Evolutionary conservation across 2,329 filamentous ascomycete species (phyloP).

Genomic region (Plectosphaerella plurivora): DNA sequence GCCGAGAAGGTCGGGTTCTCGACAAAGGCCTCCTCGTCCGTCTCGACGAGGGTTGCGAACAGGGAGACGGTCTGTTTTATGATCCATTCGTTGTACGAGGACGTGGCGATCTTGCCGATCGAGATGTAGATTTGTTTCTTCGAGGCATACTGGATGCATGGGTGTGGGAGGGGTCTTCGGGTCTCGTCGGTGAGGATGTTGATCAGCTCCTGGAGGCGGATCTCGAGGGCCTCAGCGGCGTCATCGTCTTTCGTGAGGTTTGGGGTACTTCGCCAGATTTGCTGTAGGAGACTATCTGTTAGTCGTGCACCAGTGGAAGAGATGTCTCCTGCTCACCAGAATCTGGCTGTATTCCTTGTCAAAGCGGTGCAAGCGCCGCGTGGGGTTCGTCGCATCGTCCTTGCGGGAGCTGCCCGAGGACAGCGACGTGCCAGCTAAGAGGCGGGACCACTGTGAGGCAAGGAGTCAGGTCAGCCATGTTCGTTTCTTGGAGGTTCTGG

Average conservation of each 20-base stretch:
- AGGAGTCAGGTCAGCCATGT: conserved; percentile 7
- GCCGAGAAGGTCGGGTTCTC: conserved; percentile 81
- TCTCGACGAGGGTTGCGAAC: conserved; percentile 90
- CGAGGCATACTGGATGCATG: conserved; percentile 83
- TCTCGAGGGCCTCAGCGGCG: conserved; percentile 58
- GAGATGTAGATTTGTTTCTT: conserved; percentile 85
- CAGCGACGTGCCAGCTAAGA: conserved; percentile 59
- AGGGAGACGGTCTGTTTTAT: conserved; percentile 80
- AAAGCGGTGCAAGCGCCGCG: conserved; percentile 60
- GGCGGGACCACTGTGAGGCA: conserved; percentile 56
- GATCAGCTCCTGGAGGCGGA: conserved; percentile 59
- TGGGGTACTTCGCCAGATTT: conserved; percentile 56
- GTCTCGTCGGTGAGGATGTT: conserved; percentile 84
- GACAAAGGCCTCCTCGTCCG: conserved; percentile 92
- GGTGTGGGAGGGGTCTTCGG: conserved; percentile 80
- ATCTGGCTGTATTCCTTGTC: conserved; percentile 62
- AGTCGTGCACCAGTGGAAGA: background rate
- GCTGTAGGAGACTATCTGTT: conserved; percentile 1
- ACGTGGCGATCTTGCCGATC: conserved; percentile 82
- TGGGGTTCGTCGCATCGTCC: conserved; percentile 58
- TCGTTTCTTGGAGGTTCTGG: conserved; percentile 7
- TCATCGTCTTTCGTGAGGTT: conserved; percentile 57
- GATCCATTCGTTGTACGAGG: conserved; percentile 79
- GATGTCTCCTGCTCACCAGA: conserved; percentile 37
- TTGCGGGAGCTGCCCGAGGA: conserved; percentile 51